Conservation (phyloP, 345 rosid genomes). For the Hypericum androsaemum region DNA sequence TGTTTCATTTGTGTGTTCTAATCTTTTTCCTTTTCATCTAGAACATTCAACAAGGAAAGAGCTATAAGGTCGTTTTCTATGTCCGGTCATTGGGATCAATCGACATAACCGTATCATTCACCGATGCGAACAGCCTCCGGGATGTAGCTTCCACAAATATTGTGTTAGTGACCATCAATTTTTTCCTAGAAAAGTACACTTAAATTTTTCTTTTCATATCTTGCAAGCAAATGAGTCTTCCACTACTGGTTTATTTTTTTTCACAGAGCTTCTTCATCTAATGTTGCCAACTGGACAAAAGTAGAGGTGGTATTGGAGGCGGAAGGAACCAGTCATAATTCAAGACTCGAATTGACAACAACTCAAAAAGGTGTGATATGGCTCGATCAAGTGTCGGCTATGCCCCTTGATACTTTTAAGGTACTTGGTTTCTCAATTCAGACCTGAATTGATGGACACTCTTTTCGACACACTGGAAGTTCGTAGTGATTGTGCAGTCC, state of each 20-base stretch:
- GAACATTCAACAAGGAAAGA: slow-evolving; percentile 3
- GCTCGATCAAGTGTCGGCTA: neutral
- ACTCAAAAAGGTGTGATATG: neutral
- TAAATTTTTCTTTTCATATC: neutral
- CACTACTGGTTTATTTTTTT: neutral
- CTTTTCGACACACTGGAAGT: neutral
- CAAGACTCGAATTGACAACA: neutral
- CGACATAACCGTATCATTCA: neutral
- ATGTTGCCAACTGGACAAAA: neutral
- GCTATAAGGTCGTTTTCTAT: slow-evolving; percentile 2
- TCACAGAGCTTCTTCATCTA: neutral
- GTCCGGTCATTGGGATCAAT: neutral
- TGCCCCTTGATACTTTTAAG: slow-evolving; percentile 1
- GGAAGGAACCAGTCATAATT: neutral
- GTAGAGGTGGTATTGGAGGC: neutral
- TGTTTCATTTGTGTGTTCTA: neutral
- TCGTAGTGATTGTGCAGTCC: neutral
- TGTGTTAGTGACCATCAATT: neutral
- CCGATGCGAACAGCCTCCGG: neutral
- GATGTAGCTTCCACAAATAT: neutral
- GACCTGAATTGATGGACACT: neutral
- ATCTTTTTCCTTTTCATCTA: neutral
- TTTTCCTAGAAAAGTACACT: neutral
- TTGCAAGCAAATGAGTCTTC: neutral
- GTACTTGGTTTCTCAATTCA: neutral